phyloP scores from a whole-genome alignment of 2,329 filamentous ascomycete genomes.

The Ceratocystis smalleyi region DNA sequence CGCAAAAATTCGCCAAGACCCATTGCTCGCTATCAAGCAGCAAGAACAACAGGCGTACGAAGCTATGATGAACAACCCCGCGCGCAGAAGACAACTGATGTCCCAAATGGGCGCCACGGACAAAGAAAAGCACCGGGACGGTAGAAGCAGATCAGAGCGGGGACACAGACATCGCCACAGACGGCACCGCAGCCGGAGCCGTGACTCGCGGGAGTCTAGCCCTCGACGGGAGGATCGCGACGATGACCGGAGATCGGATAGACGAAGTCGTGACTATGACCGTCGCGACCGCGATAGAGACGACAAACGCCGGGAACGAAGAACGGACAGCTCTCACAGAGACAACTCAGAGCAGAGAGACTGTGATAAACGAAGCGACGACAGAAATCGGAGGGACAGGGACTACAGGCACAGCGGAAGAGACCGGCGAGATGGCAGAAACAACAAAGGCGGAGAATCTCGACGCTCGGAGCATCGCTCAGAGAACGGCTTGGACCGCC shows the following conservation, averaged over 20 bases:
- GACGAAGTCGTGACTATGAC: conserved; percentile 7
- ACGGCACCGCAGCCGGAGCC: conserved; percentile 9
- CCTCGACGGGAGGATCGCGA: conserved; percentile 2
- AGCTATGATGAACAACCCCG: conserved; percentile 63
- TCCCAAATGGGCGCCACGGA: conserved; percentile 44
- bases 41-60: conserved; percentile 73
- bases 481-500: neutral
- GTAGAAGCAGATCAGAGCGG: conserved; percentile 24
- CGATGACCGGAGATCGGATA: conserved; percentile 9
- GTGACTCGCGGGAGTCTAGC: conserved; percentile 11
- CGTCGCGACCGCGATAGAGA: conserved; percentile 4
- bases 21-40: conserved; percentile 80
- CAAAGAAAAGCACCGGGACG: conserved; percentile 20
- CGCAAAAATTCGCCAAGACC: conserved; percentile 77
- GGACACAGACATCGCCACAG: conserved; percentile 19
- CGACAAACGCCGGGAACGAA: neutral
- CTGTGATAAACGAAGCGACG: neutral
- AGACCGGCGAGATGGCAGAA: neutral
- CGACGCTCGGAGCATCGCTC: neutral
- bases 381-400: neutral
- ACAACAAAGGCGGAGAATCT: neutral
- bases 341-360: conserved; percentile 1
- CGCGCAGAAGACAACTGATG: conserved; percentile 51
- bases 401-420: neutral
- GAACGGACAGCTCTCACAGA: neutral